Evolutionary conservation across 1,284 basidiomycete genomes (phyloP).

Genomic region (Cutaneotrichosporon dermatis): DNA sequence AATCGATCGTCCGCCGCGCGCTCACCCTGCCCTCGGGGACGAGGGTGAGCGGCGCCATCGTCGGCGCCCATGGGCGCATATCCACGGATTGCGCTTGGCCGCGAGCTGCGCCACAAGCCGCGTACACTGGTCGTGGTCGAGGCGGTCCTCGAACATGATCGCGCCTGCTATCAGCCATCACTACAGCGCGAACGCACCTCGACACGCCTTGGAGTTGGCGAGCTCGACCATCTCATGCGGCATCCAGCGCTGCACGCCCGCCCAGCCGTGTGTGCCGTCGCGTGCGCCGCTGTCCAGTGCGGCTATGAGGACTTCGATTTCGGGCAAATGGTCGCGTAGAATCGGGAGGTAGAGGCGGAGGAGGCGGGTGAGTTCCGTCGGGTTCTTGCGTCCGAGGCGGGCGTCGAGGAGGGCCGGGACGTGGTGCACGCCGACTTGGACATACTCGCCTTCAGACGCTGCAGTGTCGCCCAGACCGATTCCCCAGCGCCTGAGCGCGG

Average conservation of each 20-base stretch:
- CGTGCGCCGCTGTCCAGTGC: constrained; percentile 5
- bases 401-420: constrained; percentile 41
- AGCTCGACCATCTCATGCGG: constrained; percentile 73
- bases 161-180: constrained; percentile 61
- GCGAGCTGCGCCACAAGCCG: constrained; percentile 64
- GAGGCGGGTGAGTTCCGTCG: constrained; percentile 33
- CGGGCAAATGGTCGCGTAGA: constrained; percentile 26
- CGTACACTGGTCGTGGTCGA: constrained; percentile 65
- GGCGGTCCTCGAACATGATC: constrained; percentile 90
- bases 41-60: constrained; percentile 45
- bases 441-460: constrained; percentile 32
- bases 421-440: constrained; percentile 39
- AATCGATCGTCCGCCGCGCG: constrained; percentile 20
- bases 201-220: constrained; percentile 86
- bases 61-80: constrained; percentile 80
- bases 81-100: constrained; percentile 74
- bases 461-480: constrained; percentile 53
- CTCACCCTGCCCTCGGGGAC: constrained; percentile 6
- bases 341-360: constrained; percentile 32
- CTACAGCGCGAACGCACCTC: constrained; percentile 58
- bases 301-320: constrained; percentile 34
- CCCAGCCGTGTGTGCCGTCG: constrained; percentile 29
- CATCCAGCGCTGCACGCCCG: constrained; percentile 67
- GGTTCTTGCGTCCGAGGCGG: constrained; percentile 31
- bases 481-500: constrained; percentile 67